Percentiles rank a stretch among this genome's conserved stretches.
Evolutionary conservation across 768 basidiomycete species (phyloP).

Genomic region (Fibroporia radiculosa): DNA sequence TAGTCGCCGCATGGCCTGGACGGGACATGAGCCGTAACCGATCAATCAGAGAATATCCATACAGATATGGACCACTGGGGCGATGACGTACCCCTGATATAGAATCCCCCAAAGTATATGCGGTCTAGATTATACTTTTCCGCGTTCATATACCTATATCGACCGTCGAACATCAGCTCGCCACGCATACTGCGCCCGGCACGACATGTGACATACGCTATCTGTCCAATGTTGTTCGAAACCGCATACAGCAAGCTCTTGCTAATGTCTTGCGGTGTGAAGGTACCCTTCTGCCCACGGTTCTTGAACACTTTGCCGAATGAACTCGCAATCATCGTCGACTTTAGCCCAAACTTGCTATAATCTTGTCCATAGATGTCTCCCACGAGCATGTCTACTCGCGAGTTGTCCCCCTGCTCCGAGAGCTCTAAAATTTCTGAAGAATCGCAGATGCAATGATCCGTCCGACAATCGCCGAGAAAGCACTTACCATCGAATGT

Average conservation of each 20-base stretch:
- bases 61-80: not conserved
- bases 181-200: not conserved
- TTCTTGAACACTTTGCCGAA: conserved; percentile 98
- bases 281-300: conserved; percentile 72
- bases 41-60: not conserved
- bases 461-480: conserved; percentile 4
- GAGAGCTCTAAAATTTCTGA: conserved; percentile 95
- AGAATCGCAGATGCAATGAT: conserved; percentile 4
- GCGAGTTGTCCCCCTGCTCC: conserved; percentile 87
- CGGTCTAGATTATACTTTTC: conserved; percentile 95
- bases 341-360: conserved; percentile 89
- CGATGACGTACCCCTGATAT: conserved; percentile 76
- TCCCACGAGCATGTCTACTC: conserved; percentile 97
- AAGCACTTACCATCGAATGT: conserved; percentile 85
- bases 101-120: conserved; percentile 99
- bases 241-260: conserved; percentile 91
- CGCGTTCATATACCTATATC: conserved; percentile 91
- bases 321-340: conserved; percentile 94
- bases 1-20: conserved; percentile 91
- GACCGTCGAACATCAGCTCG: not conserved
- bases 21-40: not conserved
- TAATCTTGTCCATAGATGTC: conserved; percentile 99
- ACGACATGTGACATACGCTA: conserved; percentile 67
- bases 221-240: conserved; percentile 99
- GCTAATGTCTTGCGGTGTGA: conserved; percentile 90